A percentile compares a stretch with the other conserved stretches of the same genome.
Evolutionary conservation across 1,139 yeast genomes (phyloP).

Genomic region (Diutina pseudorugosa): DNA sequence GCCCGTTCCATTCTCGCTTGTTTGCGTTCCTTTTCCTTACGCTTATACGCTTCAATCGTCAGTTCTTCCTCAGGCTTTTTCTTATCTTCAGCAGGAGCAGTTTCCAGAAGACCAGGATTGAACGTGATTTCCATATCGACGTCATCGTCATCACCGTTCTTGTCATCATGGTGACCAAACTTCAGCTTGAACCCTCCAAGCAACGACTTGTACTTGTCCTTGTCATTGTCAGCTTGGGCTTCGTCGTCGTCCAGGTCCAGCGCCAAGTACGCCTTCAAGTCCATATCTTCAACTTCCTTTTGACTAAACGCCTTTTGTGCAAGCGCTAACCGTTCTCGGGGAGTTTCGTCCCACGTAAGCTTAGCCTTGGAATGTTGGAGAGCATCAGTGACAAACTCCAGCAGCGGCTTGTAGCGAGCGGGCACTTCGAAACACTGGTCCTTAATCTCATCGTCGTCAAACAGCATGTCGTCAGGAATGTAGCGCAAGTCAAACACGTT

Average conservation of each 20-base stretch:
- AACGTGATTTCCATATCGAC: constrained; percentile 94
- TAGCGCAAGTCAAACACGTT: constrained; percentile 87
- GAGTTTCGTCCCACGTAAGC: constrained; percentile 97
- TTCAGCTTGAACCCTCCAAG: constrained; percentile 28
- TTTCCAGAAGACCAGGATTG: constrained; percentile 72
- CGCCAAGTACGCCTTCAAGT: constrained; percentile 88
- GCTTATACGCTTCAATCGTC: constrained; percentile 69
- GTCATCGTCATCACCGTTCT: constrained; percentile 44
- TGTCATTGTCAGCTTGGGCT: constrained; percentile 30
- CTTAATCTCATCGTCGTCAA: constrained; percentile 59
- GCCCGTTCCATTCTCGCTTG: constrained; percentile 65
- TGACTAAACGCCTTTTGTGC: constrained; percentile 77
- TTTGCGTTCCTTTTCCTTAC: constrained; percentile 90
- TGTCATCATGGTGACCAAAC: constrained; percentile 18
- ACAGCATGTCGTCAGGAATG: constrained; percentile 84
- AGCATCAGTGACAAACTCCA: constrained; percentile 79
- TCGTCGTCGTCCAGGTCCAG: constrained; percentile 47
- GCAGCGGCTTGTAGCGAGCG: constrained; percentile 65
- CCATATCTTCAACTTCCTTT: constrained; percentile 92
- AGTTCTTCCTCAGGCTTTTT: constrained; percentile 48
- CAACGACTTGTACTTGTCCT: constrained; percentile 54
- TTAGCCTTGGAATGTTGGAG: constrained; percentile 88
- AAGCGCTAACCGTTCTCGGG: constrained; percentile 73
- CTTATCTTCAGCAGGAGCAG: constrained; percentile 17
- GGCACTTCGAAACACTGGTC: constrained; percentile 70